These are phyloP conservation scores for Escovopsis sp. DNA, from an alignment of 2,329 filamentous ascomycete genomes.

Conservation along the genomic window DNA sequence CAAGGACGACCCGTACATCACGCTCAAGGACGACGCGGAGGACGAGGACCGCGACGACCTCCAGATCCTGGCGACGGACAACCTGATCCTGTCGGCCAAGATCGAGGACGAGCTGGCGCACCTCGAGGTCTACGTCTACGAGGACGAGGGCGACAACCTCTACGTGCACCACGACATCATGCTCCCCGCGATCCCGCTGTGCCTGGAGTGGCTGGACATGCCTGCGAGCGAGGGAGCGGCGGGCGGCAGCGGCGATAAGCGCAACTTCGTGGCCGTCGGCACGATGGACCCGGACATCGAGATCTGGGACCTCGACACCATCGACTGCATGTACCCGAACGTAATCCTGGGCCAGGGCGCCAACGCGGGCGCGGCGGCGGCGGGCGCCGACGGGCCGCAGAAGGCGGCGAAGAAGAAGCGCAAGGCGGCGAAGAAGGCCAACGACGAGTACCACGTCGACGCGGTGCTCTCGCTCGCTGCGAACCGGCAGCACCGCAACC, in stretches of 20 bases:
- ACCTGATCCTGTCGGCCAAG: constrained; percentile 80
- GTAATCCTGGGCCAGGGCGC: constrained; percentile 75
- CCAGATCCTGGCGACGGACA: constrained; percentile 85
- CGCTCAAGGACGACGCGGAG: constrained; percentile 58
- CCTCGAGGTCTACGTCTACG: constrained; percentile 93
- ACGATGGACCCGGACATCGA: constrained; percentile 99
- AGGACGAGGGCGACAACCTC: constrained; percentile 87
- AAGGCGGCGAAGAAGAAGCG: constrained; percentile 58
- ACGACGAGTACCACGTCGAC: constrained; percentile 87
- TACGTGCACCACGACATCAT: constrained; percentile 99
- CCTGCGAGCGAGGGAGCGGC: constrained; percentile 29
- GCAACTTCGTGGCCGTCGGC: constrained; percentile 88
- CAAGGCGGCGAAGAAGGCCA: constrained; percentile 85
- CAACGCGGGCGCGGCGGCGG: constrained; percentile 15
- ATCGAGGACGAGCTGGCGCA: constrained; percentile 96
- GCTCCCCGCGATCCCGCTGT: constrained; percentile 90
- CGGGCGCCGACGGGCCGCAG: constrained; percentile 24
- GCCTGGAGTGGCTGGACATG: constrained; percentile 88
- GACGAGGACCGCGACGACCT: constrained; percentile 88
- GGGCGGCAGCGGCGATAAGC: constrained; percentile 38
- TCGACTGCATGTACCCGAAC: constrained; percentile 97
- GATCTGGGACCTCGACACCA: constrained; percentile 90
- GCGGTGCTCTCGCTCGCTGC: constrained; percentile 81
- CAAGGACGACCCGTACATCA: constrained; percentile 93
- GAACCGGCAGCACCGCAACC: constrained; percentile 85